Evolutionary conservation across 495 filamentous ascomycete genomes (phyloP).

Genomic region (Penicillium manginii): DNA sequence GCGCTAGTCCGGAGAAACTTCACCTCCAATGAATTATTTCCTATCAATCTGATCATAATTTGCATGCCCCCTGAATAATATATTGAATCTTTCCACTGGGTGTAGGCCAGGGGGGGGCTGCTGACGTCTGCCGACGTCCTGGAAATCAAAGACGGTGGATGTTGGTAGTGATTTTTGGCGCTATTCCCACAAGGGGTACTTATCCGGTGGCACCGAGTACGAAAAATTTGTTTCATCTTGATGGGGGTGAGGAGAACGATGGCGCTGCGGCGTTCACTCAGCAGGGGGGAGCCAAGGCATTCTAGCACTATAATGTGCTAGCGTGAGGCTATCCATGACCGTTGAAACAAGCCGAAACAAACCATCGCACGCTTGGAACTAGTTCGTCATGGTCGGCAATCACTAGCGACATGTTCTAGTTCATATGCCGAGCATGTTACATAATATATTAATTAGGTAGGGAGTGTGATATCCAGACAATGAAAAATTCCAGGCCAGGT

Average conservation of each 20-base stretch:
- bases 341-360: constrained; percentile 7
- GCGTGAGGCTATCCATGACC: neutral
- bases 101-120: neutral
- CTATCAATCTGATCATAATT: neutral
- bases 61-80: neutral
- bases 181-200: neutral
- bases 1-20: neutral
- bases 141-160: neutral
- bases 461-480: too few species aligned
- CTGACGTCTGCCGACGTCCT: neutral
- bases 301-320: neutral
- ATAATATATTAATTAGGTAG: too few species aligned
- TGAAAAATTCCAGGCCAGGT: neutral
- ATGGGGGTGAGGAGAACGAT: constrained; percentile 16
- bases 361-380: neutral
- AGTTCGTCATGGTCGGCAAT: constrained; percentile 4
- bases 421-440: neutral
- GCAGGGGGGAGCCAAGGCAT: neutral
- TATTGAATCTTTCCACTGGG: neutral
- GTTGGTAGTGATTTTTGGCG: neutral
- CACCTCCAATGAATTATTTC: neutral
- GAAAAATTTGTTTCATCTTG: constrained; percentile 25
- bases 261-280: constrained; percentile 14
- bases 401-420: neutral
- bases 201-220: constrained; percentile 21